Percentiles rank a stretch among this genome's conserved stretches.
Conservation (phyloP, 2,329 filamentous ascomycete species). For the Aspergillus fructus region DNA sequence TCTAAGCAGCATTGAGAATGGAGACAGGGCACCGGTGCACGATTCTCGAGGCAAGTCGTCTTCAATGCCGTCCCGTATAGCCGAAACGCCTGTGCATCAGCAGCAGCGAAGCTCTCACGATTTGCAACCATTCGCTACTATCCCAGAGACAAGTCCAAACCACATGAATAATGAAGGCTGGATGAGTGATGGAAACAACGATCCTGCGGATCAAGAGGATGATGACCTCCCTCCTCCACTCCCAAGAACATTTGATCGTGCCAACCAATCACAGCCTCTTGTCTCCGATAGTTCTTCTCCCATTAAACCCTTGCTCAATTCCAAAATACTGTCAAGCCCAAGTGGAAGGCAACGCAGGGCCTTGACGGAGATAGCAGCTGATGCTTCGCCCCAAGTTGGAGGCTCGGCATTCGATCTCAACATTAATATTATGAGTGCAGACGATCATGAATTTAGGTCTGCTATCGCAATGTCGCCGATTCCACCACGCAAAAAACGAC, state of each 20-base stretch:
- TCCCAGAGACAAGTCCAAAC: constrained; percentile 41
- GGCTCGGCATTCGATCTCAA: constrained; percentile 33
- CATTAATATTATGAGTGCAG: constrained; percentile 38
- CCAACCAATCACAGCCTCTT: constrained; percentile 21
- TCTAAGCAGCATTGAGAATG: constrained; percentile 5
- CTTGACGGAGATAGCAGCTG: constrained; percentile 44
- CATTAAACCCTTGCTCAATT: constrained; percentile 22
- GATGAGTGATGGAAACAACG: constrained; percentile 23
- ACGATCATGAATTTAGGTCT: constrained; percentile 41
- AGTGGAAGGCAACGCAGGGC: constrained; percentile 37
- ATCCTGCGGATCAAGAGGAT: constrained; percentile 34
- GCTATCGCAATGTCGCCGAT: constrained; percentile 33
- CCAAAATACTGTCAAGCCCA: constrained; percentile 39
- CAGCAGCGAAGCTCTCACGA: constrained; percentile 23
- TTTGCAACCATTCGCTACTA: constrained; percentile 32
- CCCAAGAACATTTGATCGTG: constrained; percentile 18
- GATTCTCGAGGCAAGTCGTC: constrained; percentile 30
- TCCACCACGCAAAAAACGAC: constrained; percentile 38
- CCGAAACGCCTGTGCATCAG: constrained; percentile 40
- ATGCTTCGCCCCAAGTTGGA: constrained; percentile 40
- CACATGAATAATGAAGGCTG: constrained; percentile 24
- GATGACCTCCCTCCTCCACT: constrained; percentile 38
- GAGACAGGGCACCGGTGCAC: constrained; percentile 9
- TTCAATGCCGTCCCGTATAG: constrained; percentile 41
- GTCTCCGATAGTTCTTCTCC: constrained; percentile 25